These are phyloP conservation scores for Boletus rufocinnamomeus DNA, from an alignment of 768 basidiomycete species.

Conservation along the genomic window DNA sequence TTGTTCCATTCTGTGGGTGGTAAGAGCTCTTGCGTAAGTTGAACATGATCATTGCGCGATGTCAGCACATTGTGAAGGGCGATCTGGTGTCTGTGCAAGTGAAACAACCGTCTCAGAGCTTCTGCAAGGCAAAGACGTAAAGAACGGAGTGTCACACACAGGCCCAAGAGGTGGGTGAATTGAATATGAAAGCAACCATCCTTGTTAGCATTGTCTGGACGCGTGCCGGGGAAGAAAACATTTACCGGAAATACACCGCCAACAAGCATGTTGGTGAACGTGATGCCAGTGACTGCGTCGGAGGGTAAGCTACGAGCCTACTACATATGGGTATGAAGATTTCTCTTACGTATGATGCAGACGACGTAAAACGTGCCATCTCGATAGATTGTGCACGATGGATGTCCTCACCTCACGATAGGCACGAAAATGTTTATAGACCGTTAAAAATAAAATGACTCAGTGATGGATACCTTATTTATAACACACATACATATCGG, in stretches of 20 bases:
- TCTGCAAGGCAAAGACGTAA: background rate
- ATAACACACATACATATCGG: background rate
- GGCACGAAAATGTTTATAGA: too few species aligned
- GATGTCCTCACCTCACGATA: background rate
- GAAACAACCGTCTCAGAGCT: background rate
- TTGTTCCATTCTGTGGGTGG: too few species aligned
- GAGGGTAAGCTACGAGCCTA: background rate
- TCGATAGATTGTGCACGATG: constrained; percentile 14
- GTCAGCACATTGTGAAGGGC: constrained; percentile 1
- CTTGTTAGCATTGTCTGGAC: background rate
- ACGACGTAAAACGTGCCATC: constrained; percentile 19
- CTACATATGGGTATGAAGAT: background rate
- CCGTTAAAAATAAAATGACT: too few species aligned
- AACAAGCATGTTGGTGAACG: constrained; percentile 13
- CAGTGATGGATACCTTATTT: background rate
- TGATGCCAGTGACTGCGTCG: too few species aligned
- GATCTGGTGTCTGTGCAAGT: constrained; percentile 9
- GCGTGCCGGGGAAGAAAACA: background rate
- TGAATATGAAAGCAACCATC: background rate
- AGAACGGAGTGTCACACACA: background rate
- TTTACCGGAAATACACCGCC: constrained; percentile 13
- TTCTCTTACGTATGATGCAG: constrained; percentile 18
- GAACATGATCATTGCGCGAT: constrained; percentile 21
- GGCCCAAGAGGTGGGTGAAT: constrained; percentile 3
- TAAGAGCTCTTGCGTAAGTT: too few species aligned